Evolutionary conservation across 2,329 filamentous ascomycete species (phyloP).

Genomic region (Gliomastix tumulicola): DNA sequence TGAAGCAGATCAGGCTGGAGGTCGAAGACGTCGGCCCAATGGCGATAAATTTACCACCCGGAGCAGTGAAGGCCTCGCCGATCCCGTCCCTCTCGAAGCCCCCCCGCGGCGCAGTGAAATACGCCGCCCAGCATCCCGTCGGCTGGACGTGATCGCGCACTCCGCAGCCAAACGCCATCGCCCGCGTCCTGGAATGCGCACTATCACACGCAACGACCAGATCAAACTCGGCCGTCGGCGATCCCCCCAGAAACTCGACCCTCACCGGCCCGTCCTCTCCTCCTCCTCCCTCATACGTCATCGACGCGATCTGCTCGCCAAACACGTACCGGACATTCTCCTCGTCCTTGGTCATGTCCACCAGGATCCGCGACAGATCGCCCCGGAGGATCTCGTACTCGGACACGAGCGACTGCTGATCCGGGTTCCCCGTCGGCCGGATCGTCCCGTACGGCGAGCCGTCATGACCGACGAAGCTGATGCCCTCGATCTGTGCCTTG

Average conservation of each 20-base stretch:
- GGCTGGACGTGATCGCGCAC: constrained; percentile 27
- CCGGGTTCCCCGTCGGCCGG: constrained; percentile 21
- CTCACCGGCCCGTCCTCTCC: constrained; percentile 17
- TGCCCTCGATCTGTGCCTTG: constrained; percentile 27
- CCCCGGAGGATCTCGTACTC: constrained; percentile 51
- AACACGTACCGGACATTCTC: constrained; percentile 21
- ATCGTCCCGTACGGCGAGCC: constrained; percentile 27
- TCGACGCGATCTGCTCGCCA: constrained; percentile 23
- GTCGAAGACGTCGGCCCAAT: constrained; percentile 22
- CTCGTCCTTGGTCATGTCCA: constrained; percentile 19
- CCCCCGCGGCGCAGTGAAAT: constrained; percentile 29
- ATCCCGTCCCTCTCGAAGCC: constrained; percentile 26
- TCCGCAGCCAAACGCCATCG: constrained; percentile 30
- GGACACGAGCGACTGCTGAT: constrained; percentile 36
- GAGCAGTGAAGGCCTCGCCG: constrained; percentile 24
- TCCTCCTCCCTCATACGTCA: constrained; percentile 17
- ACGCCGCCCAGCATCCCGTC: constrained; percentile 30
- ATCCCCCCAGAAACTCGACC: constrained; percentile 31
- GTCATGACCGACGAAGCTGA: constrained; percentile 28
- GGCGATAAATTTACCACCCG: constrained; percentile 27
- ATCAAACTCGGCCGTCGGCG: constrained; percentile 28
- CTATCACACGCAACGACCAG: constrained; percentile 43
- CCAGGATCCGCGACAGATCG: constrained; percentile 37
- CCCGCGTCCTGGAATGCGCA: constrained; percentile 35
- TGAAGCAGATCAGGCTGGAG: constrained; percentile 20